A percentile compares a stretch with the other conserved stretches of the same genome.
These are phyloP conservation scores for Fusarium transvaalense DNA, from an alignment of 2,329 filamentous ascomycete genomes.

Conservation along the genomic window DNA sequence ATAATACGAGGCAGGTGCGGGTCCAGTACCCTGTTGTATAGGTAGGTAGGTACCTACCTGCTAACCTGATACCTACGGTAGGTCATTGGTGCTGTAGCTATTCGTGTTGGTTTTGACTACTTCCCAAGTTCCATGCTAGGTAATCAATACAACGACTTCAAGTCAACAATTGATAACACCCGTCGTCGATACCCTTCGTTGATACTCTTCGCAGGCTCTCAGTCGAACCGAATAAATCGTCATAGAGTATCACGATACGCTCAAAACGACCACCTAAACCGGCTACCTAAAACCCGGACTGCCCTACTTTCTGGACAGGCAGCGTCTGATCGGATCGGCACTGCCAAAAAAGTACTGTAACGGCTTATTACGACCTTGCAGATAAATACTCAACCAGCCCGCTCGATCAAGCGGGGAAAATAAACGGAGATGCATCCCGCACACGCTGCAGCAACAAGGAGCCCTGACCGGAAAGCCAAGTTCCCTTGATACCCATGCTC, in stretches of 20 bases:
- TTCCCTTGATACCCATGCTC: conserved; percentile 4
- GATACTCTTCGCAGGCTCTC: neutral
- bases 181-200: neutral
- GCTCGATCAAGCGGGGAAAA: conserved; percentile 29
- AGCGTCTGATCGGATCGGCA: conserved; percentile 44
- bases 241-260: neutral
- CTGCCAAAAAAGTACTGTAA: conserved; percentile 31
- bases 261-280: neutral
- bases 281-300: neutral
- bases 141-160: neutral
- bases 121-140: too few species aligned
- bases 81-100: neutral
- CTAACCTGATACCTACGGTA: too few species aligned
- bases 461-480: conserved; percentile 12
- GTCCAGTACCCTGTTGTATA: conserved; percentile 1
- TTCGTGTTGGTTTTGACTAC: neutral
- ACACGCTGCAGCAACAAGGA: conserved; percentile 12
- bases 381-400: conserved; percentile 9
- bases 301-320: neutral
- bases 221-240: neutral
- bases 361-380: conserved; percentile 28
- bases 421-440: conserved; percentile 28
- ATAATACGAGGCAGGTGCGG: conserved; percentile 41
- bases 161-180: neutral
- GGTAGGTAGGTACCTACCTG: neutral